phyloP scores from a whole-genome alignment of 345 rosid genomes.

The Hibiscus syriacus region DNA sequence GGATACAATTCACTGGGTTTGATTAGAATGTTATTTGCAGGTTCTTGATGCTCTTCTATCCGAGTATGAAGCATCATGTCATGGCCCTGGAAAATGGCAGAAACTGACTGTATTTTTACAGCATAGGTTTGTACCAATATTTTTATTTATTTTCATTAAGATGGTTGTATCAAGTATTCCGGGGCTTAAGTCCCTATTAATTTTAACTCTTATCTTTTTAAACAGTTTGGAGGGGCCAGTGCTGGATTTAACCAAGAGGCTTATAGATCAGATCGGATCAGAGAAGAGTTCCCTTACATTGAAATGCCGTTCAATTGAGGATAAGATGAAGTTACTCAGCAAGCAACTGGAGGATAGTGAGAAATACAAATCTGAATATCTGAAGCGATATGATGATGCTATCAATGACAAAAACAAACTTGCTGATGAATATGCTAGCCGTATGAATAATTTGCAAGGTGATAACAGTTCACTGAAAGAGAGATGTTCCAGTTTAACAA shows the following conservation, averaged over 20 bases:
- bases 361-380: constrained; percentile 68
- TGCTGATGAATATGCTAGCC: constrained; percentile 65
- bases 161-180: neutral
- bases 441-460: constrained; percentile 70
- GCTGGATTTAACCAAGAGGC: constrained; percentile 70
- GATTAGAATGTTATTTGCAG: constrained; percentile 31
- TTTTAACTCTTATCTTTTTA: neutral
- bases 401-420: constrained; percentile 86
- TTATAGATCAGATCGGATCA: constrained; percentile 64
- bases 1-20: neutral
- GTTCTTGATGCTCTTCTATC: constrained; percentile 70
- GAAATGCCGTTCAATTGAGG: constrained; percentile 83
- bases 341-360: constrained; percentile 92
- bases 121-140: constrained; percentile 46
- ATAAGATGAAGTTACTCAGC: constrained; percentile 61
- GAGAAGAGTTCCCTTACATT: constrained; percentile 72
- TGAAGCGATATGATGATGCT: constrained; percentile 90
- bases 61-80: constrained; percentile 68
- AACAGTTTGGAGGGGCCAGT: constrained; percentile 94
- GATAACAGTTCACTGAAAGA: constrained; percentile 70
- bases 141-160: neutral
- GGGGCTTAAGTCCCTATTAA: neutral
- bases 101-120: constrained; percentile 76
- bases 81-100: constrained; percentile 93
- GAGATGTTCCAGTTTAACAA: constrained; percentile 66